A percentile compares a stretch with the other conserved stretches of the same genome.
Conservation (phyloP, 768 basidiomycete genomes). For the Lentinula aciculospora region DNA sequence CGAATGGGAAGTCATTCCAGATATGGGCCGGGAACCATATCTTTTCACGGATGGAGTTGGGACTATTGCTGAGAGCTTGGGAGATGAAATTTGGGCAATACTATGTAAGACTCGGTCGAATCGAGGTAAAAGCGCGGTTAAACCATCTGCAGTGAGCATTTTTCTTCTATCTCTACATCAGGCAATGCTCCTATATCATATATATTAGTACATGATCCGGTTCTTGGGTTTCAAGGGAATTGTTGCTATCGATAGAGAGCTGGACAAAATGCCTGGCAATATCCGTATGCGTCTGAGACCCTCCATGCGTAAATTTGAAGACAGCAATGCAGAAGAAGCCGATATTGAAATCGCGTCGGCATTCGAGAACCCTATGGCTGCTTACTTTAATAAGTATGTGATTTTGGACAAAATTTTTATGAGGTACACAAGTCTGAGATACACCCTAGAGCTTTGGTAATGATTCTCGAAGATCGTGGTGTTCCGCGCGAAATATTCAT, state of each 20-base stretch:
- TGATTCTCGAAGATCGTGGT: slow-evolving; percentile 74
- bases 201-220: slow-evolving; percentile 67
- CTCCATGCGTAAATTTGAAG: slow-evolving; percentile 75
- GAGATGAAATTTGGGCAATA: slow-evolving; percentile 51
- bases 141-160: slow-evolving; percentile 57
- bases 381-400: slow-evolving; percentile 68
- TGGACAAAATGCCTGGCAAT: slow-evolving; percentile 38
- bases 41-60: slow-evolving; percentile 78
- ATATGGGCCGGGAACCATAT: slow-evolving; percentile 41
- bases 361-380: slow-evolving; percentile 52
- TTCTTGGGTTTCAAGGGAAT: slow-evolving; percentile 84
- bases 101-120: slow-evolving; percentile 40
- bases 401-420: background rate
- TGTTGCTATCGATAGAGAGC: slow-evolving; percentile 56
- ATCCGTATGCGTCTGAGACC: slow-evolving; percentile 64
- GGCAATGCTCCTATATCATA: slow-evolving; percentile 1
- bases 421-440: background rate
- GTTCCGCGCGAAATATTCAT: slow-evolving; percentile 54
- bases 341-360: slow-evolving; percentile 71
- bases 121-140: slow-evolving; percentile 25
- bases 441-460: slow-evolving; percentile 55
- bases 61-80: slow-evolving; percentile 61
- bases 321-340: slow-evolving; percentile 39
- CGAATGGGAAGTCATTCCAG: slow-evolving; percentile 62
- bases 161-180: background rate